phyloP scores from a whole-genome alignment of 495 filamentous ascomycete species.

The Penicillium silybi region DNA sequence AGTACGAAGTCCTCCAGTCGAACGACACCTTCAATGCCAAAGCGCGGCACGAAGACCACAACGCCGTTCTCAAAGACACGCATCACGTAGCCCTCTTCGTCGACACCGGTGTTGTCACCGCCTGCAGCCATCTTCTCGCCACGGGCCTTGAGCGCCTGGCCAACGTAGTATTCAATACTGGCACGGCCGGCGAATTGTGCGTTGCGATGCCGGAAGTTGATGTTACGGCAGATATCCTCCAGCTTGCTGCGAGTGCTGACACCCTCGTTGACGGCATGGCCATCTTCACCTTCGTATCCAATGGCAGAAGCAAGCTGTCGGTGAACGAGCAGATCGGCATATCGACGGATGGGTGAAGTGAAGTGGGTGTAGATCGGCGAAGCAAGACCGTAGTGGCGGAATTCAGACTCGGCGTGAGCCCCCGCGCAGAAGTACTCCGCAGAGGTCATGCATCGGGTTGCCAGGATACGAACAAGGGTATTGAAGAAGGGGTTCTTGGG shows the following conservation, averaged over 20 bases:
- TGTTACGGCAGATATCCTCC: slow-evolving; percentile 93
- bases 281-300: slow-evolving; percentile 67
- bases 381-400: slow-evolving; percentile 93
- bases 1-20: slow-evolving; percentile 76
- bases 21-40: slow-evolving; percentile 91
- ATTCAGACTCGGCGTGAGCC: slow-evolving; percentile 86
- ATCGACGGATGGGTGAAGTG: slow-evolving; percentile 93
- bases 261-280: slow-evolving; percentile 61
- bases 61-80: slow-evolving; percentile 95
- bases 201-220: slow-evolving; percentile 95
- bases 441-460: slow-evolving; percentile 97
- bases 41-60: slow-evolving; percentile 90
- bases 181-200: slow-evolving; percentile 92
- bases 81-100: slow-evolving; percentile 94
- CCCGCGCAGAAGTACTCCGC: slow-evolving; percentile 97
- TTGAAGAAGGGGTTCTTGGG: slow-evolving; percentile 93
- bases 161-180: slow-evolving; percentile 94
- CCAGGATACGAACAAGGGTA: slow-evolving; percentile 92
- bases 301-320: slow-evolving; percentile 94
- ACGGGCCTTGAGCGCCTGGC: slow-evolving; percentile 85
- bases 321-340: slow-evolving; percentile 91
- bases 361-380: slow-evolving; percentile 98
- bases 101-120: slow-evolving; percentile 43
- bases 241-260: slow-evolving; percentile 71
- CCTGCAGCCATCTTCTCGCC: slow-evolving; percentile 48